phyloP scores from a whole-genome alignment of 352 stramenopile genomes.

The Pythium dissotocum region DNA sequence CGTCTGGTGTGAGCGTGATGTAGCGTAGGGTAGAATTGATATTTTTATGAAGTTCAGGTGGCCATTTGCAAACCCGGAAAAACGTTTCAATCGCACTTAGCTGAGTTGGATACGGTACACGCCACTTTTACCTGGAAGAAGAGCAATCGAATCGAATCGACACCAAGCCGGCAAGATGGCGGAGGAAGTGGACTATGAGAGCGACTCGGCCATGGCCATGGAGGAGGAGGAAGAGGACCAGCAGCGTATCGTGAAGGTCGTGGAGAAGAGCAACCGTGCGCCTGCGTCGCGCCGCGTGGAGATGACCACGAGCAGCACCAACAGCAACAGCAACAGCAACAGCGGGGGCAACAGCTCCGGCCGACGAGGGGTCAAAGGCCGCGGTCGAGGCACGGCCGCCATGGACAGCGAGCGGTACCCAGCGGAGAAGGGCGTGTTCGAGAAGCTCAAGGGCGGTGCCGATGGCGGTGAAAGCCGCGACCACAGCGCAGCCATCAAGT shows the following conservation, averaged over 20 bases:
- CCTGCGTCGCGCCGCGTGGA: conserved; percentile 24
- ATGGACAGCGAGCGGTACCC: conserved; percentile 80
- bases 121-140: background rate
- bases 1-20: background rate
- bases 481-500: conserved; percentile 66
- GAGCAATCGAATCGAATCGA: conserved; percentile 1
- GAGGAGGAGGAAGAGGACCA: conserved; percentile 67
- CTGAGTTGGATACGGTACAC: background rate
- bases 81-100: conserved; percentile 7
- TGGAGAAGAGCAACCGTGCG: conserved; percentile 5
- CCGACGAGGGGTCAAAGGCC: conserved; percentile 58
- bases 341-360: conserved; percentile 4
- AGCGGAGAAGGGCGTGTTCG: conserved; percentile 73
- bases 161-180: conserved; percentile 43
- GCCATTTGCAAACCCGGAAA: background rate
- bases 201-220: conserved; percentile 81
- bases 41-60: background rate
- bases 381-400: conserved; percentile 57
- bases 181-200: conserved; percentile 88
- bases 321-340: background rate
- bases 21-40: conserved; percentile 3
- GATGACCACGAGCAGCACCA: conserved; percentile 9
- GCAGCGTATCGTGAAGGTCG: conserved; percentile 29
- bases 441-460: conserved; percentile 50
- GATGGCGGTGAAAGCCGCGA: conserved; percentile 23